phyloP scores from a whole-genome alignment of 805 yeast genomes.

The Kluyveromyces dobzhanskii region DNA sequence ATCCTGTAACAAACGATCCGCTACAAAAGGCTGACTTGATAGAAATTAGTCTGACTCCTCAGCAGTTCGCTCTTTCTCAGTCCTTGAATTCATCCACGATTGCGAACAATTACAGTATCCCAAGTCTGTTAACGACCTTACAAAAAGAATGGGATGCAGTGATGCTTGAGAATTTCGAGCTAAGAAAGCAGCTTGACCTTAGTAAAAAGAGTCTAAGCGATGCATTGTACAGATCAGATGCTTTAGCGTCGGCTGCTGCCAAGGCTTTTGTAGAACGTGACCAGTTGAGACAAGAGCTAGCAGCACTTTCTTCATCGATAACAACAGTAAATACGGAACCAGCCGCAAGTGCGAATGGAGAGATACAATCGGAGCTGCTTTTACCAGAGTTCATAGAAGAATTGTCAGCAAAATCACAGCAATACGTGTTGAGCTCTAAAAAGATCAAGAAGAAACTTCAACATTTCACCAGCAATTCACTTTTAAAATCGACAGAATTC shows the following conservation, averaged over 20 bases:
- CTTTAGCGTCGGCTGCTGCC: slow-evolving; percentile 82
- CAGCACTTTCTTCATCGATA: slow-evolving; percentile 40
- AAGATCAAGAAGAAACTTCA: background rate
- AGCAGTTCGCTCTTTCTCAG: slow-evolving; percentile 18
- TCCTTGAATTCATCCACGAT: slow-evolving; percentile 38
- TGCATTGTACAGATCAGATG: slow-evolving; percentile 79
- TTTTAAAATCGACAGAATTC: background rate
- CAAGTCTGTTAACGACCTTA: slow-evolving; percentile 62
- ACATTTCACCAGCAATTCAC: background rate
- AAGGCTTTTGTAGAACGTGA: slow-evolving; percentile 67
- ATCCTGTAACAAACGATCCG: slow-evolving; percentile 67
- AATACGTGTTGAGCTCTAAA: slow-evolving; percentile 3
- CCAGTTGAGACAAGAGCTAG: slow-evolving; percentile 58
- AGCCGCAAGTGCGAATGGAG: slow-evolving; percentile 3
- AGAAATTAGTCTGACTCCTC: slow-evolving; percentile 27
- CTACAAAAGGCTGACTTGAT: slow-evolving; percentile 52
- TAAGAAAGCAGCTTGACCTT: slow-evolving; percentile 60
- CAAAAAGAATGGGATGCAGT: slow-evolving; percentile 89
- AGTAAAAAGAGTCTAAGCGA: slow-evolving; percentile 67
- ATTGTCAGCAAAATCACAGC: slow-evolving; percentile 12
- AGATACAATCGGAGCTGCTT: background rate
- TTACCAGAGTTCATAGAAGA: slow-evolving; percentile 2
- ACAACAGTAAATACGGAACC: slow-evolving; percentile 1
- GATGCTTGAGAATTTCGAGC: slow-evolving; percentile 68
- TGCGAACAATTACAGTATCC: slow-evolving; percentile 44